These are phyloP conservation scores for Aspergillus ochraceoroseus DNA, from an alignment of 2,329 filamentous ascomycete genomes.

Conservation along the genomic window DNA sequence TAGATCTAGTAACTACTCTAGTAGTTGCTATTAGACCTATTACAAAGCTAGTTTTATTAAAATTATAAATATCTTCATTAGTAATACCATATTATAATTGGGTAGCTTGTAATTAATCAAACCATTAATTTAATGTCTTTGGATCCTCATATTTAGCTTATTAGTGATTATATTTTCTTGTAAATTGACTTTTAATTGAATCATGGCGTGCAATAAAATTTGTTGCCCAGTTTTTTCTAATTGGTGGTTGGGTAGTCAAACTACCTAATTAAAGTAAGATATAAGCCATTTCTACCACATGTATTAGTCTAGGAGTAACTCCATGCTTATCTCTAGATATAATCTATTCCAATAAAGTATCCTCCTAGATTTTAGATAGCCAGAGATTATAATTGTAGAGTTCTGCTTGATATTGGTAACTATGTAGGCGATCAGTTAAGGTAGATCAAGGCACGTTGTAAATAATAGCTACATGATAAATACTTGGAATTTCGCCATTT, in stretches of 20 bases:
- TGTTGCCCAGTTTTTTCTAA: too few species aligned
- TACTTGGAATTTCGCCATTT: neutral
- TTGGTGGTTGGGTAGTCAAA: too few species aligned
- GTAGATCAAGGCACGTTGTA: too few species aligned
- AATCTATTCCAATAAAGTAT: constrained; percentile 8
- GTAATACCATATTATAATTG: constrained; percentile 13
- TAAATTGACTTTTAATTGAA: constrained; percentile 3
- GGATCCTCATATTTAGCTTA: constrained; percentile 5
- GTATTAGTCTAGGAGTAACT: too few species aligned
- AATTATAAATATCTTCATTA: constrained; percentile 19
- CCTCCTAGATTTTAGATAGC: constrained; percentile 5
- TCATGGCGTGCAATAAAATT: constrained; percentile 5
- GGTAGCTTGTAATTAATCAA: too few species aligned
- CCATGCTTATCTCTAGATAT: too few species aligned
- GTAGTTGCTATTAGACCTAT: constrained; percentile 10
- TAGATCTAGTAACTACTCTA: constrained; percentile 6
- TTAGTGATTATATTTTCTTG: constrained; percentile 9
- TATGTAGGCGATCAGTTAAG: too few species aligned
- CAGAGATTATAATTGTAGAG: neutral
- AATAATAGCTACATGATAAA: too few species aligned
- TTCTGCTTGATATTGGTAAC: too few species aligned
- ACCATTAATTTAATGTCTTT: too few species aligned
- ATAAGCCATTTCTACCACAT: too few species aligned
- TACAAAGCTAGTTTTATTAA: constrained; percentile 20
- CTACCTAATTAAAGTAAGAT: too few species aligned